Base-by-base conservation (phyloP, 192 early-diverging fungal species). In the Backusella morwellensis region DNA sequence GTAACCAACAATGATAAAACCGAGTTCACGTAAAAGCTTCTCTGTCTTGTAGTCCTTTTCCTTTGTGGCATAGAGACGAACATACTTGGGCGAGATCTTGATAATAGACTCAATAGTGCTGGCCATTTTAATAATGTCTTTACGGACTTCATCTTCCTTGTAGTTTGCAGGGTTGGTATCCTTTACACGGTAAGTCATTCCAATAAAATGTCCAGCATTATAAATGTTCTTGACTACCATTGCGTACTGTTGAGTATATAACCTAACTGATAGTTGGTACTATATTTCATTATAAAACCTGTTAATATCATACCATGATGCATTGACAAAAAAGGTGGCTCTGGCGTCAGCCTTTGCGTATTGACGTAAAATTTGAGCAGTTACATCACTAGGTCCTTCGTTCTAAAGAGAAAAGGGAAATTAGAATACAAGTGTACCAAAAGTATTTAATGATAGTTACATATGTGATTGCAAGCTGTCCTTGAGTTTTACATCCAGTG, bases 191-290 rank as follows among this genome's bases (percentile, higher is more conserved):
- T 88, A 88, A 38, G 83, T 88, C 86, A 88, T 88, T 26, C 86
- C 86, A 69, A 88, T 84, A 36, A 85, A 81, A 71, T 88, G 86
- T 9, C 86, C 86, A 23, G 80, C 78, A 35, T 76, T 88, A 78
- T 88, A 88, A 34, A 85, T 84, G 26, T 84, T 83, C 44, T 85
- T 85, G 32, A 83, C 75, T 19, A 88, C 81, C 19, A 82, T 82
- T 0, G 86, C 86, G 56, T 88, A 88, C 71, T 88, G 86, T 78
- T 85, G 85, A 19, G 85, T 84, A 36, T 88, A 83, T 66, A 88
- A 81, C 79, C 79, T 80, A 56, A 12, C 5, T 4, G 21, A 41
- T 40, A 59, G 17, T 66, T 17, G 32, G 29, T 32, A 15, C 15
- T 54, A 11, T 38, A 23, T 68, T 32, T 40, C 11, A 40, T 9